A percentile compares a stretch with the other conserved stretches of the same genome.
These are phyloP conservation scores for Prunus kanzakura DNA, from an alignment of 306 rosid genomes.

Conservation along the genomic window DNA sequence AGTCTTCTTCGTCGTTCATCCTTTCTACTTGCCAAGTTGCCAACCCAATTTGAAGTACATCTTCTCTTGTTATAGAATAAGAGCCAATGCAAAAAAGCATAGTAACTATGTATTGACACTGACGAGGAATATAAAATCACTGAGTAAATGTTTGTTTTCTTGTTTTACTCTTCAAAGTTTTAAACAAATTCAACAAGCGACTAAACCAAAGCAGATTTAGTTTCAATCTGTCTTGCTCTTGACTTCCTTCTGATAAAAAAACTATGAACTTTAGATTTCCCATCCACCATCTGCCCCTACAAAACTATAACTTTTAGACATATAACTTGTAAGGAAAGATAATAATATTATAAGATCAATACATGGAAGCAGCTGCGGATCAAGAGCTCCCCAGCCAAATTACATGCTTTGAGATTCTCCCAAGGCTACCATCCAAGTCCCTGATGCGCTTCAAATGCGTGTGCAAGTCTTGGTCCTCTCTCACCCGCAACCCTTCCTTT, in stretches of 20 bases:
- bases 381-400: not conserved
- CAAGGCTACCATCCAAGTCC: conserved; percentile 2
- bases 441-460: not conserved
- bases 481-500: not conserved
- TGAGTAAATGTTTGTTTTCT: not conserved
- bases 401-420: not conserved
- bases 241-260: not conserved
- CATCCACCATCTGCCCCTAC: not conserved
- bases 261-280: not conserved
- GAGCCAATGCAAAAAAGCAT: not conserved
- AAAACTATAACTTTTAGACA: not conserved
- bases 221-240: not conserved
- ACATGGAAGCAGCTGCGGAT: not conserved
- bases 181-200: not conserved
- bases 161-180: not conserved
- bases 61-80: not conserved
- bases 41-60: no score
- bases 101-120: not conserved
- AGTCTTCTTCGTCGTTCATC: no score
- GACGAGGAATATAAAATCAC: not conserved
- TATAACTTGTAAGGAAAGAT: not conserved
- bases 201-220: not conserved
- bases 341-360: not conserved
- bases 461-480: conserved; percentile 1
- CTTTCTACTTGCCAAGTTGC: no score